Evolutionary conservation across 176 grass and related monocot genomes (phyloP).

Genomic region (Hordeum marinum): DNA sequence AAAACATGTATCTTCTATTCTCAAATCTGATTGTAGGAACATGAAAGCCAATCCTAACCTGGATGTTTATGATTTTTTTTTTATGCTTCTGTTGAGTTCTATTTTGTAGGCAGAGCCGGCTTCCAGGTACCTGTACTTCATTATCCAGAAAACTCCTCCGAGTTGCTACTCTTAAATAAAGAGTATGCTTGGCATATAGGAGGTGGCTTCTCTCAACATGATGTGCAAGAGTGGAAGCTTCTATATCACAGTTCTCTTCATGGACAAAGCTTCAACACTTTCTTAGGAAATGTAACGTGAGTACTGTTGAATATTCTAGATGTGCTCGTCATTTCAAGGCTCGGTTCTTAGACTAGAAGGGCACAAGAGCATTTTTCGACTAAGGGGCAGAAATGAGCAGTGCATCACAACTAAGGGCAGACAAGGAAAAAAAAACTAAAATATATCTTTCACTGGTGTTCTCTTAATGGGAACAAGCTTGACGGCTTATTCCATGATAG

Average conservation of each 20-base stretch:
- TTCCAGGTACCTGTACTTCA: slow-evolving; percentile 71
- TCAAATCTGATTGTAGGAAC: background rate
- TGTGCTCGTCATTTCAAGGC: background rate
- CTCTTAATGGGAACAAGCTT: background rate
- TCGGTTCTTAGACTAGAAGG: background rate
- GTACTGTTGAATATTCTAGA: slow-evolving; percentile 29
- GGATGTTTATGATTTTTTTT: slow-evolving; percentile 6
- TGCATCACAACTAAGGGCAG: background rate
- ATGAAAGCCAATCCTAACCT: background rate
- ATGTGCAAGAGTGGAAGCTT: slow-evolving; percentile 77
- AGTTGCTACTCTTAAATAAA: slow-evolving; percentile 64
- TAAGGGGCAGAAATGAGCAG: background rate
- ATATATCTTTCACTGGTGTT: background rate
- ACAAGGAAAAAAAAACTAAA: background rate
- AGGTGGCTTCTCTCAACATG: slow-evolving; percentile 74
- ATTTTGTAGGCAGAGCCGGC: slow-evolving; percentile 60
- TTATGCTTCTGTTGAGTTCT: slow-evolving; percentile 6
- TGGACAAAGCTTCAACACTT: slow-evolving; percentile 92
- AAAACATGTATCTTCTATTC: background rate
- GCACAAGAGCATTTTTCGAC: background rate
- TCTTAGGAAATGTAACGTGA: slow-evolving; percentile 89
- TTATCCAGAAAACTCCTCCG: slow-evolving; percentile 57
- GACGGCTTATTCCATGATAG: background rate
- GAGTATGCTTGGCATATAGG: slow-evolving; percentile 94
- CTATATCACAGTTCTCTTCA: slow-evolving; percentile 91